phyloP scores from a whole-genome alignment of 148 eudicot genomes.

The Dysphania ambrosioides region DNA sequence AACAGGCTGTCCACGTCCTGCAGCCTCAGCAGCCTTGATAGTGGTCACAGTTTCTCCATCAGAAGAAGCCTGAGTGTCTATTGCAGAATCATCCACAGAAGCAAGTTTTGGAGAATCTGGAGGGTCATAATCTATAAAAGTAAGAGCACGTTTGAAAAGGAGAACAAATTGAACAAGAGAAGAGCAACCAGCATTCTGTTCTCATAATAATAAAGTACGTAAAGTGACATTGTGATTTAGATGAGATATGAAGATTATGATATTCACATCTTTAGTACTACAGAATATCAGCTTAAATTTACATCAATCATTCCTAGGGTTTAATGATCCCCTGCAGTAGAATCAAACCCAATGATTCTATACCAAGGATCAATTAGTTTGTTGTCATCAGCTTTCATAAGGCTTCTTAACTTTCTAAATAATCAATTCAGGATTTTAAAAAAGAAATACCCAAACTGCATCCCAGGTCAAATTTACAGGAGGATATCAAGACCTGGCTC shows the following conservation, averaged over 20 bases:
- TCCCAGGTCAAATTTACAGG: neutral
- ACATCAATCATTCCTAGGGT: neutral
- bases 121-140: slow-evolving; percentile 4
- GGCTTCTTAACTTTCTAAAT: neutral
- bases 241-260: neutral
- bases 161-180: neutral
- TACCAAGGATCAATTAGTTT: neutral
- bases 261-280: neutral
- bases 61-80: slow-evolving; percentile 13
- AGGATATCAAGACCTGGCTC: neutral
- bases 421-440: too few relatives aligned
- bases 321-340: neutral
- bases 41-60: neutral
- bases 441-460: neutral
- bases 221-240: neutral
- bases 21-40: neutral
- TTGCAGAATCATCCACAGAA: slow-evolving; percentile 16
- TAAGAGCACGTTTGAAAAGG: neutral
- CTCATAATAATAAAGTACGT: neutral
- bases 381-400: neutral
- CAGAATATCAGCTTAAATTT: neutral
- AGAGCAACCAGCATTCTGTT: neutral
- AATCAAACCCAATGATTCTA: neutral
- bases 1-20: slow-evolving; percentile 19
- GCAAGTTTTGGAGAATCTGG: slow-evolving; percentile 15